Base-by-base conservation (phyloP, 2,329 filamentous ascomycete genomes). In the Ophiostoma pallidulum region DNA sequence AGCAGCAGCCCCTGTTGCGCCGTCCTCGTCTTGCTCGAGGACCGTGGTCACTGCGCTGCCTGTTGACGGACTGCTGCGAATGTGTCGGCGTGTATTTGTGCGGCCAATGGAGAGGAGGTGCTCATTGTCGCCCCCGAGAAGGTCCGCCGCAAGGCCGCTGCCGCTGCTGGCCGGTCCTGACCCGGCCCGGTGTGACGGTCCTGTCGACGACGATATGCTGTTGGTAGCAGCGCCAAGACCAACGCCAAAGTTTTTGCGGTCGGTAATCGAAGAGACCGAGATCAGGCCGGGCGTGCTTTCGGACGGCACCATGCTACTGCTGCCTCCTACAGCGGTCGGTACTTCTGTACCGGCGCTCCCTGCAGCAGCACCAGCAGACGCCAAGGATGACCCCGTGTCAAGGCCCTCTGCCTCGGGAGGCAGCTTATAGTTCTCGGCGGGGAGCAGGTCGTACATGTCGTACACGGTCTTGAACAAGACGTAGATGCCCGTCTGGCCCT, bases 381-480 rank as follows among this genome's bases (percentile, higher is more conserved):
- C 50, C 32, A 32, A 8, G 1, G 35, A 24, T 3, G 47, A 37
- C 4, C 45, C 26, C 8, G 28, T 66, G 54, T 91, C 86, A 2
- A 88, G 68, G 1, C 90, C 91, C 64, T 97, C 91, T 4, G 92
- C 91, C 64, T 97, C 91, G 3, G 86, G 80, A 1, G 92, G 91
- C 38, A 98, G 80, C 51, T 94, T 97, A 68, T 97, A 96, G 62
- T 94, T 96, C 66, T 97, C 92, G 43, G 87, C 82, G 1, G 89
- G 89, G 26, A 98, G 80, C 51, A 97, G 73, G 56, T 84, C 83
- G 65, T 95, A 96, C 57, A 84, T 75, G 63, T 98, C 92, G 65
- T 91, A 97, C 19, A 97, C 90, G 0, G 85, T 92, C 73, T 96
- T 97, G 74, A 97, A 98, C 60, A 98, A 84, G 49, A 94, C 79